These are phyloP conservation scores for Xenosphaeropsis pyriputrescens DNA, from an alignment of 2,329 filamentous ascomycete species.

Conservation along the genomic window DNA sequence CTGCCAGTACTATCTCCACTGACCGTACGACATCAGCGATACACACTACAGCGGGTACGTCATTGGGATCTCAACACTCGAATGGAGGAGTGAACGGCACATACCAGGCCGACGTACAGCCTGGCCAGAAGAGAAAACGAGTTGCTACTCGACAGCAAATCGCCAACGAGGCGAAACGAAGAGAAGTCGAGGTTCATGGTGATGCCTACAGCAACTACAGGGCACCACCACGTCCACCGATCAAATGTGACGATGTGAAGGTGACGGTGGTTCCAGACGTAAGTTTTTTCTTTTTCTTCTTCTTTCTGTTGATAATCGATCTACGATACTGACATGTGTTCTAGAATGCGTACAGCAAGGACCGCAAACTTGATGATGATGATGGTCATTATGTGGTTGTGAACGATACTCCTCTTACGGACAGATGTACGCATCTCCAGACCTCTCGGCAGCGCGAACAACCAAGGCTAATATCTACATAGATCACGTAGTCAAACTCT, in stretches of 20 bases:
- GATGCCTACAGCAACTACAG: slow-evolving; percentile 69
- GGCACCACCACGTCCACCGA: slow-evolving; percentile 74
- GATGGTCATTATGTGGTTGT: slow-evolving; percentile 95
- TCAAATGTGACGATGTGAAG: slow-evolving; percentile 72
- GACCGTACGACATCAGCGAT: slow-evolving; percentile 70
- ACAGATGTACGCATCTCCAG: slow-evolving; percentile 57
- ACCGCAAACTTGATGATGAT: slow-evolving; percentile 80
- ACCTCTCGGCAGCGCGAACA: background rate
- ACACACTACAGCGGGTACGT: slow-evolving; percentile 82
- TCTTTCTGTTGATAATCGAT: no score
- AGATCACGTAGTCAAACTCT: slow-evolving; percentile 81
- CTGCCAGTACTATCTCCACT: slow-evolving; percentile 62
- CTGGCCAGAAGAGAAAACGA: slow-evolving; percentile 85
- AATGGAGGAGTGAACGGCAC: slow-evolving; percentile 38
- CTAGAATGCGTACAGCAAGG: slow-evolving; percentile 29
- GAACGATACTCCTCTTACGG: slow-evolving; percentile 71
- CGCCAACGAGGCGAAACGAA: slow-evolving; percentile 68
- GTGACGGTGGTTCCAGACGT: slow-evolving; percentile 50
- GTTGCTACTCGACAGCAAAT: slow-evolving; percentile 60
- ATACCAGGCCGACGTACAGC: slow-evolving; percentile 49
- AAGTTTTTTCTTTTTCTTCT: slow-evolving; percentile 19
- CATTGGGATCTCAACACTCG: slow-evolving; percentile 52
- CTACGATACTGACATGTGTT: slow-evolving; percentile 4
- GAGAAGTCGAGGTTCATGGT: slow-evolving; percentile 55
- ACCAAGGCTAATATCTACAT: slow-evolving; percentile 11